Base-by-base conservation (phyloP, 2,329 filamentous ascomycete genomes). In the Fusarium napiforme region DNA sequence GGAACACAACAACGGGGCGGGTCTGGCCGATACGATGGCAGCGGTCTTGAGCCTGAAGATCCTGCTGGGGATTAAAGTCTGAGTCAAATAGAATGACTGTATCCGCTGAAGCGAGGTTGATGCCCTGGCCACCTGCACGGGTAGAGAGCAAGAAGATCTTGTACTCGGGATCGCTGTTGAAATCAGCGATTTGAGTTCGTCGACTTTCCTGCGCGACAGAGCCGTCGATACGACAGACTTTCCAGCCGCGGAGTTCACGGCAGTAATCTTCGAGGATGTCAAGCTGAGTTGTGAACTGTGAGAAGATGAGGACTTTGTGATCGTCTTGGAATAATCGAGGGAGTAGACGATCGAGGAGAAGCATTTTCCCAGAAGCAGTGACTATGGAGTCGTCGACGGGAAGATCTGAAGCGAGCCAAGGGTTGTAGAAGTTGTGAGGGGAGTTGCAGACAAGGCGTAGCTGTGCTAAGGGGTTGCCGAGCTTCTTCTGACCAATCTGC, bases 381-480 rank as follows among this genome's bases (percentile, higher is more conserved):
- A 99, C 89, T 10, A 99, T 89, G 2, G 89, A 92, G 78, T 97
- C 93, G 77, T 98, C 95, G 0, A 94, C 84, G 0, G 88, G 84
- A 0, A 87, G 81, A 10, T 88, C 87, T 4, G 88, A 87, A 10
- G 86, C 85, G 0, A 89, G 86, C 89, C 96, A 98, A 0, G 96
- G 96, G 79, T 95, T 97, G 83, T 97, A 98, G 81, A 99, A 98
- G 79, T 98, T 97, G 82, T 98, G 95, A 0, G 96, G 96, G 1
- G 91, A 94, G 81, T 99, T 97, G 82, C 96, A 98, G 16, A 94
- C 94, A 0, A 98, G 88, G 1, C 96, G 93, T 7, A 97, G 89
- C 80, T 99, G 96, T 87, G 97, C 94, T 26, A 98, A 84, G 0
- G 95, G 93, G 75, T 99, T 99, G 52, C 96, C 95, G 3, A 98